Conservation (phyloP, 1,284 basidiomycete species). For the Trichosporon sp. region DNA sequence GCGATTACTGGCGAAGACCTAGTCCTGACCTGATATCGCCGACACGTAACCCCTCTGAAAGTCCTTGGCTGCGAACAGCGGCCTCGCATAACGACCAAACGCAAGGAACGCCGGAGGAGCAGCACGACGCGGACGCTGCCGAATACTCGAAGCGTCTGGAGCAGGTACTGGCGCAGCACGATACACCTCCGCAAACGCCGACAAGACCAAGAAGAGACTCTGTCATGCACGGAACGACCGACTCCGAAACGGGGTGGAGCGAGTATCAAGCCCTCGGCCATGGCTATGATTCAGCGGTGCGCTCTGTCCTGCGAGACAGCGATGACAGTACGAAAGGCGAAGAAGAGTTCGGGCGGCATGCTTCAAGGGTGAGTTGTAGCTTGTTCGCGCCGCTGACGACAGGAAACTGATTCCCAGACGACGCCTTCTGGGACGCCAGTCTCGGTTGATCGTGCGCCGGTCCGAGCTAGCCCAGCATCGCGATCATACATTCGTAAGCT, state of each 20-base stretch:
- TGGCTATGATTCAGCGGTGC: constrained; percentile 33
- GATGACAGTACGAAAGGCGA: constrained; percentile 19
- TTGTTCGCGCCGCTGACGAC: neutral
- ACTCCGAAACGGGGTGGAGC: constrained; percentile 31
- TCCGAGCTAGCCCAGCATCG: constrained; percentile 20
- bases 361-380: neutral
- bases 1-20: constrained; percentile 35
- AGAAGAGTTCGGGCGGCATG: constrained; percentile 43
- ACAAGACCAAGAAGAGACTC: constrained; percentile 12
- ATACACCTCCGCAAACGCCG: constrained; percentile 24
- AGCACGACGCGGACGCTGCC: constrained; percentile 24
- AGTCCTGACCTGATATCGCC: constrained; percentile 19
- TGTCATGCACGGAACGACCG: constrained; percentile 14
- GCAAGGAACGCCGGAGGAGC: constrained; percentile 19
- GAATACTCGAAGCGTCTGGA: constrained; percentile 34
- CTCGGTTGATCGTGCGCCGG: neutral
- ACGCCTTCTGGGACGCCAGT: constrained; percentile 10
- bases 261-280: constrained; percentile 31
- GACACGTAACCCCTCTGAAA: neutral
- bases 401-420: constrained; percentile 8
- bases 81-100: neutral
- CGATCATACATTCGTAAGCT: constrained; percentile 38
- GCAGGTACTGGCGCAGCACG: constrained; percentile 27
- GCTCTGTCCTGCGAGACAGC: constrained; percentile 34
- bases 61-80: constrained; percentile 22